Base-by-base conservation (phyloP, 352 stramenopile genomes). In the Globisporangium paroecandrum region DNA sequence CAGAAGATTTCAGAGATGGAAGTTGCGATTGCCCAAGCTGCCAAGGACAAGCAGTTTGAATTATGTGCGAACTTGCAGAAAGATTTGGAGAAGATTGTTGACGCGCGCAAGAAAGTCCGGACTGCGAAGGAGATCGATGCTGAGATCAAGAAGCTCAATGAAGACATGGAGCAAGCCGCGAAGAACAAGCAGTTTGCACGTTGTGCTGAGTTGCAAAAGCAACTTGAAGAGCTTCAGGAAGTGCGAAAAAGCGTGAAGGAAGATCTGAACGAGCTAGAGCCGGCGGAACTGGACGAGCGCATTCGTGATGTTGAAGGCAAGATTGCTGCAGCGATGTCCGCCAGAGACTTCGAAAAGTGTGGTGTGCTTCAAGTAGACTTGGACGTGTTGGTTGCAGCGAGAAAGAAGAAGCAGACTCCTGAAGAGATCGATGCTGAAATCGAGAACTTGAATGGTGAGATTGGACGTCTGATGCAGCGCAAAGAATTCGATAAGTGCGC, bases 401-500 rank as follows among this genome's bases (percentile, higher is more conserved):
- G 88, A 20, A 97, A 97, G 76, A 91, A 87, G 38, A 96, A 95
- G 59, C 85, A 94, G 69, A 97, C 87, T 2, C 82, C 88, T 0
- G 76, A 92, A 51, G 89, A 96, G 69, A 59, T 97, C 68, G 88
- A 97, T 60, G 75, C 74, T 3, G 86, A 95, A 59, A 93, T 97
- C 58, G 78, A 77, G 10, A 75, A 73, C 10, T 64, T 95, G n/a
- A 94, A 94, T 27, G 62, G 67, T 12, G 82, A 93, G 55, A 80
- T 96, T 13, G 77, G 77, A 20, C 66, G 64, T 2, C 61, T 89
- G 47, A 93, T 97, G 87, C 75, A 90, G 58, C 77, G 81, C 27
- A 97, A 97, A 63, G 71, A 92, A 63, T 96, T 96, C 53, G 85
- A 91, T 56, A 95, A 96, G 66, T 97, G 88, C 56, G 81, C 85